These are phyloP conservation scores for Nemophila menziesii DNA, from an alignment of 257 asterid genomes.

Conservation along the genomic window DNA sequence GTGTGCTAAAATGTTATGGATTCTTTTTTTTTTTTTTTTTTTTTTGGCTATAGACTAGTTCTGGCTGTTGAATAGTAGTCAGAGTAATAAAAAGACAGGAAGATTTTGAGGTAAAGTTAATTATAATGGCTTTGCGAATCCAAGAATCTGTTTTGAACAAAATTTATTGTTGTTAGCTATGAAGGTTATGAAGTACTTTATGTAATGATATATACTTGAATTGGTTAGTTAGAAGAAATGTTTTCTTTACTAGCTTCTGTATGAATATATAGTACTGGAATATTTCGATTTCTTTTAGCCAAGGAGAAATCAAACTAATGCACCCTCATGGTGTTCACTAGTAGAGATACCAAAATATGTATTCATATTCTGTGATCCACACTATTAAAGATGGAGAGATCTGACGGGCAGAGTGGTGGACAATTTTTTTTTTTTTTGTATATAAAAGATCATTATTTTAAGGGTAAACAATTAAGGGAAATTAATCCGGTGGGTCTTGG, in stretches of 20 bases:
- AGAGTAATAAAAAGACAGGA: neutral
- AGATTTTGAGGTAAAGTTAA: neutral
- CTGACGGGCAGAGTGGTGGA: too few relatives aligned
- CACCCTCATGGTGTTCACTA: neutral
- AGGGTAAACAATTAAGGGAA: too few relatives aligned
- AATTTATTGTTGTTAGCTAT: neutral
- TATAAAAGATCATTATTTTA: too few relatives aligned
- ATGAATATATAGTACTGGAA: constrained; percentile 32
- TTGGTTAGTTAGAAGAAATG: constrained; percentile 51
- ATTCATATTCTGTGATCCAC: too few relatives aligned
- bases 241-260: constrained; percentile 29
- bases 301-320: neutral
- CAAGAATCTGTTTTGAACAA: constrained; percentile 30
- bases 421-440: too few relatives aligned
- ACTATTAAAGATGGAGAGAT: too few relatives aligned
- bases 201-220: constrained; percentile 30
- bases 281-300: constrained; percentile 40
- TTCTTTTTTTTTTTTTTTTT: neutral
- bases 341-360: too few relatives aligned
- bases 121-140: constrained; percentile 48
- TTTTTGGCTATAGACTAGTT: neutral
- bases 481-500: too few relatives aligned
- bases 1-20: neutral
- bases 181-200: neutral
- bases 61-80: neutral